Conservation (phyloP, 1,284 basidiomycete genomes). For the Rhodotorula sp. region DNA sequence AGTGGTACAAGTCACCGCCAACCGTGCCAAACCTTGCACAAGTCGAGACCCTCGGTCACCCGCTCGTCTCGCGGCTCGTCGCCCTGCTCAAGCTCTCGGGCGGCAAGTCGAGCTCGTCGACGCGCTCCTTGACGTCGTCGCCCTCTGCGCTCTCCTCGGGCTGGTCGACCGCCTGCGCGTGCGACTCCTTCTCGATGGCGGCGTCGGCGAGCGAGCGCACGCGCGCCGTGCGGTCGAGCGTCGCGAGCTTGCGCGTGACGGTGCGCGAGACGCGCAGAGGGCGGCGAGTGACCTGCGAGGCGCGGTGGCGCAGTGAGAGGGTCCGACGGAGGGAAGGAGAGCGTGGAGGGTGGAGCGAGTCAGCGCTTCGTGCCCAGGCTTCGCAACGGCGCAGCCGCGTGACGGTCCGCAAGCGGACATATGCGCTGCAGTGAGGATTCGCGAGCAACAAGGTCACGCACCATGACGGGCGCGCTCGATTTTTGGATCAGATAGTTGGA, state of each 20-base stretch:
- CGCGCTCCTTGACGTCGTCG: conserved; percentile 10
- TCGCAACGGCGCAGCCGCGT: too few relatives aligned
- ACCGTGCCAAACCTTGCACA: neutral
- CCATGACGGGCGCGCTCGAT: conserved; percentile 85
- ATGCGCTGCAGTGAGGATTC: too few relatives aligned
- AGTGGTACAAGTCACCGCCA: too few relatives aligned
- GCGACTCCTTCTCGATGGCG: conserved; percentile 66
- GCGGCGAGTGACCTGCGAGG: conserved; percentile 64
- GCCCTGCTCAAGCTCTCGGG: neutral
- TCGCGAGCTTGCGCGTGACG: conserved; percentile 50
- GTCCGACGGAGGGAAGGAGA: conserved; percentile 19
- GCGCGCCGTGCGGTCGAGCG: conserved; percentile 57
- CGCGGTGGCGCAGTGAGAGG: neutral
- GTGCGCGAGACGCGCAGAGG: conserved; percentile 71
- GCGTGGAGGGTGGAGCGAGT: conserved; percentile 1
- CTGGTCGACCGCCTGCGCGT: conserved; percentile 30
- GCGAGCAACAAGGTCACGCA: conserved; percentile 44
- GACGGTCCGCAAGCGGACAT: too few relatives aligned
- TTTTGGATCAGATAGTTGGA: conserved; percentile 96
- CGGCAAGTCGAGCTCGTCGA: conserved; percentile 9
- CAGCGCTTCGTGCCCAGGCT: neutral
- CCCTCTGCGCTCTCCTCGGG: conserved; percentile 19
- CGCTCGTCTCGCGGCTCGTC: neutral
- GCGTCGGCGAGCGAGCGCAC: conserved; percentile 78
- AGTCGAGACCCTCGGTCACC: neutral